Evolutionary conservation across 2,329 filamentous ascomycete species (phyloP).

Genomic region (Alternaria sp.): DNA sequence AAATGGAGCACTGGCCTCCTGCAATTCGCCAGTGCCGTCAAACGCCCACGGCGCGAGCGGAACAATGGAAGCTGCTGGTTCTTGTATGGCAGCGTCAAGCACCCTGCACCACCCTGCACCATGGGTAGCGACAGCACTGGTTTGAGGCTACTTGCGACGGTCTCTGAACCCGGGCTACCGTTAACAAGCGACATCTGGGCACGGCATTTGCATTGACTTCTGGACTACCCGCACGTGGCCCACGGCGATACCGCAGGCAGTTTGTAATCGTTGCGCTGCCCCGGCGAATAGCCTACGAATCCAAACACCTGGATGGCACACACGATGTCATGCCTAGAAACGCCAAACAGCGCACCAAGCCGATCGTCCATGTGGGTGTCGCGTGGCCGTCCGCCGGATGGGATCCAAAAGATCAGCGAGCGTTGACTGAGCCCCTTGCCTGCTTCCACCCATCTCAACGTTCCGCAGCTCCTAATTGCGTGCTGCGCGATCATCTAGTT

Average conservation of each 20-base stretch:
- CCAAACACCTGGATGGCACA: conserved; percentile 7
- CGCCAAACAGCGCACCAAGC: conserved; percentile 10
- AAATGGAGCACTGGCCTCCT: conserved; percentile 35
- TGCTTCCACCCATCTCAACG: neutral
- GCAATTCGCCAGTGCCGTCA: conserved; percentile 32
- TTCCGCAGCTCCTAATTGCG: conserved; percentile 7
- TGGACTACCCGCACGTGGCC: conserved; percentile 1
- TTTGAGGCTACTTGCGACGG: conserved; percentile 5
- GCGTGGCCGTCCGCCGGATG: conserved; percentile 16
- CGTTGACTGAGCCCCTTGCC: neutral
- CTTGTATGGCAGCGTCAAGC: neutral
- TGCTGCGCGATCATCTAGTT: conserved; percentile 16
- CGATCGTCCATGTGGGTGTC: conserved; percentile 20
- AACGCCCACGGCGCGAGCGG: conserved; percentile 10
- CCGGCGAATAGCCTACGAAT: neutral
- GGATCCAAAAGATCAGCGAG: conserved; percentile 1
- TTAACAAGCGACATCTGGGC: neutral
- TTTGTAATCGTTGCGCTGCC: conserved; percentile 1
- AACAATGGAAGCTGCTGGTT: conserved; percentile 22
- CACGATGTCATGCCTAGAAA: conserved; percentile 5
- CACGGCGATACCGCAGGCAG: neutral
- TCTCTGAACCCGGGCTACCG: conserved; percentile 8
- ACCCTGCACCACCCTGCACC: neutral
- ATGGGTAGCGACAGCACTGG: neutral
- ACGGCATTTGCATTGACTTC: neutral